Base-by-base conservation (phyloP, 192 early-diverging fungal genomes). In the Coemansia sp. region DNA sequence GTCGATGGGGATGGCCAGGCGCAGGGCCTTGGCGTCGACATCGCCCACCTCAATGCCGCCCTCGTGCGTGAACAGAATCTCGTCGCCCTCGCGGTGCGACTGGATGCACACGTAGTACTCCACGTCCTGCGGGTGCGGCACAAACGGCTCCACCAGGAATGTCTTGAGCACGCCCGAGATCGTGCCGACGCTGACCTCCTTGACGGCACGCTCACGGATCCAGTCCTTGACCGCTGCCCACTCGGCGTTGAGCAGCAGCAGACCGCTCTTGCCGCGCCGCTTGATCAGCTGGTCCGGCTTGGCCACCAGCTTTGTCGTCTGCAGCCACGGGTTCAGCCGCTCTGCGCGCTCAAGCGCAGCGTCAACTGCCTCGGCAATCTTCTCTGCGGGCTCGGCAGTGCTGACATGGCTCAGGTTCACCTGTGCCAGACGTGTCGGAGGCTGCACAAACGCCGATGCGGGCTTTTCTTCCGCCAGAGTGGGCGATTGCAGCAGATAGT, bases 251-350 rank as follows among this genome's bases (percentile, higher is more conserved):
- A 98, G 85, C 45, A 90, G 84, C 26, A 98, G 79, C 37, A 98
- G 82, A 42, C 96, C 96, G 62, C 90, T 87, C 85, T 98, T 98
- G 36, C 96, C 96, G 52, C 96, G 82, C 54, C 96, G 87, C 82
- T 98, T 98, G 81, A 98, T 96, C 45, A 98, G 80, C 76, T 96
- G 94, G 76, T 98, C 96, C 17, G 96, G 96, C 80, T 98, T 98
- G 76, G 87, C 94, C 40, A 98, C 96, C 56, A 96, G 82, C 67
- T 93, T 93, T 45, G 70, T 74, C 14, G 57, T 56, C 55, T 83
- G 49, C 48, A 96, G 72, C 93, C 93, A 98, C 21, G 92, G 90
- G 81, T 96, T 81, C 40, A 76, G 83, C 44, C 72, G 75, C 79
- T 93, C 93, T 18, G 88, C 79, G 36, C 73, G 69, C 49, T 81